Evolutionary conservation across 805 yeast species (phyloP), one percentile per base, ranked within the genome.

Genomic region (Metschnikowia baotianmanensis): DNA sequence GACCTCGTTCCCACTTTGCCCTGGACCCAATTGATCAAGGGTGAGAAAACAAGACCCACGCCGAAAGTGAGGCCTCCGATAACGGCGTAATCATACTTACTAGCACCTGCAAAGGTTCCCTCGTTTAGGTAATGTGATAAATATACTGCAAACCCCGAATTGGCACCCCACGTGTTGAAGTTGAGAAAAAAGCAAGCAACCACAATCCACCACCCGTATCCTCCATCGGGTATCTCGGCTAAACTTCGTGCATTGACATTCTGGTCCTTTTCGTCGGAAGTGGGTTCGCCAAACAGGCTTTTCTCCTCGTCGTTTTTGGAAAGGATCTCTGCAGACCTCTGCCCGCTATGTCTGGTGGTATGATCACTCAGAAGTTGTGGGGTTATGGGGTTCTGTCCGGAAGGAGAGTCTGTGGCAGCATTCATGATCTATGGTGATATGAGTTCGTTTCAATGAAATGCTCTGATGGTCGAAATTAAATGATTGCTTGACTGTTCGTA

Each of bases 131-230:
- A 84, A 47, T 69, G 71, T 1, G 83, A 71, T 19, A 83, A 62
- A 48, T 79, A 82, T 5, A 84, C 72, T 21, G 87, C 83, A 55
- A 72, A 84, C 3, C 82, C 83, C 6, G 78, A 65, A 48, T 83
- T 83, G 48, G 83, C 74, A 12, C 93, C 93, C 90, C 91, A 84
- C 0, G 86, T 76, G 27, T 75, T 67, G 47, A 79, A 74, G 57
- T 78, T 77, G 29, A 78, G 62, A 4, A 78, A 37, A 21, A 70
- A 62, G 3, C 76, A 71, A 11, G 80, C 77, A 12, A 74, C 45
- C 11, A 76, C 73, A 16, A 81, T 68, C 0, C 82, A 78, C 84
- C 87, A 80, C 2, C 85, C 87, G 42, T 77, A 73, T 2, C 88
- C 88, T 31, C 80, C 82, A 57, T 83, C 90, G 21, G 55, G 50